A percentile compares a stretch with the other conserved stretches of the same genome.
Conservation (phyloP, 2,329 filamentous ascomycete genomes). For the Cryphonectria carpinicola region DNA sequence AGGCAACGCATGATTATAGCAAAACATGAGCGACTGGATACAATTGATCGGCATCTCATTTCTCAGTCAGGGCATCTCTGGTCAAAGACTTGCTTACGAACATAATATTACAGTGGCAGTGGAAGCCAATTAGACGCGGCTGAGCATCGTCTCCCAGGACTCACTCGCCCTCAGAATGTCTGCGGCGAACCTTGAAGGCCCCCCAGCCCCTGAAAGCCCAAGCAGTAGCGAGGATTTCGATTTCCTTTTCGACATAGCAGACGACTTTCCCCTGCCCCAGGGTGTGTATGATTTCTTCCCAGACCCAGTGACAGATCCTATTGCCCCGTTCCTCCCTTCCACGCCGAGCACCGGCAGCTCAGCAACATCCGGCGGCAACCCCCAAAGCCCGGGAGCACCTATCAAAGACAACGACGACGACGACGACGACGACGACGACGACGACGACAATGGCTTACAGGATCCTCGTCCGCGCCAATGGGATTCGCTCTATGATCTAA, state of each 20-base stretch:
- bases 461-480: conserved; percentile 6
- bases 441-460: too few relatives aligned
- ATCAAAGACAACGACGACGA: background rate
- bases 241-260: background rate
- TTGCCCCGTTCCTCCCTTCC: background rate
- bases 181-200: too few relatives aligned
- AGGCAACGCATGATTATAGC: background rate
- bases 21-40: background rate
- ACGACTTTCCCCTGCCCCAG: background rate
- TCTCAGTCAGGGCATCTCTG: background rate
- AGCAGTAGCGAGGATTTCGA: background rate
- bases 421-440: background rate
- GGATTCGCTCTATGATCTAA: conserved; percentile 10
- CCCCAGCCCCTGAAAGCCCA: background rate
- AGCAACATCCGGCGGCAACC: background rate
- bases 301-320: background rate
- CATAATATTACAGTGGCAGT: background rate
- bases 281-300: background rate
- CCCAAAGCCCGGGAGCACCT: background rate
- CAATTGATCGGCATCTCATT: background rate
- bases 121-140: background rate
- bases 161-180: background rate
- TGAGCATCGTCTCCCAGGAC: background rate
- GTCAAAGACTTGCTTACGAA: background rate
- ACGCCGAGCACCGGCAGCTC: background rate